Evolutionary conservation across 176 grass and related monocot genomes (phyloP), one percentile per base, ranked within the genome.

Genomic region (Alopecurus myosuroides): DNA sequence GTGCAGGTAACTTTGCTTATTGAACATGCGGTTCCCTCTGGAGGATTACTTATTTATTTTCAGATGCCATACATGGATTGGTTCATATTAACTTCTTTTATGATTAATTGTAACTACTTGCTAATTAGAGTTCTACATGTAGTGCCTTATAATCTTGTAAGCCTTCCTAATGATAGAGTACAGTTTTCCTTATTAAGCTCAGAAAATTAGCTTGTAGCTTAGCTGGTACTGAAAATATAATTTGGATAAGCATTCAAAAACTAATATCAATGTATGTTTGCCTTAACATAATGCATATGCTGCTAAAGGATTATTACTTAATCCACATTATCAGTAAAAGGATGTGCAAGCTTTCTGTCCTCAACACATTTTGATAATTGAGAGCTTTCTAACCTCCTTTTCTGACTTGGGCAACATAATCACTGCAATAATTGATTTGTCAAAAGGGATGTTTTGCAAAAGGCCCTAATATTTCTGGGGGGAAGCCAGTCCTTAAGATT

Each of bases 1-100:
- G 89, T 98, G 68, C 93, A 95, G 96, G 96, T 91, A 93, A 71
- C 15, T 66, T 64, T 29, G 45, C 14, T 66, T 55, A 19, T 18
- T 63, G 15, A 39, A 34, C 35, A 46, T 17, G 48, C 41, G 67
- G 1, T 60, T 60, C 17, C 1, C 5, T 71, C 9, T 22, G 13
- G 25, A 22, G 28, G 13, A 31, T 31, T 48, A 11, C 29, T 44
- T 19, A 53, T 64, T 63, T 74, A 14, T 60, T 50, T 3, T 36
- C 35, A n/a, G 11, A 14, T 80, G 9, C 1, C 2, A 46, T 26
- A 37, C 7, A 30, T 39, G 25, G 11, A 65, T 5, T 2, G 26
- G 34, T 80, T 65, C 35, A 17, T n/a, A 34, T 20, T 23, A 9
- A 18, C 12, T 0, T 23, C 1, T 2, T 42, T 14, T 2, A 14